Evolutionary conservation across 2,329 filamentous ascomycete species (phyloP).

Genomic region (Arthrobotrys pseudoclavata): DNA sequence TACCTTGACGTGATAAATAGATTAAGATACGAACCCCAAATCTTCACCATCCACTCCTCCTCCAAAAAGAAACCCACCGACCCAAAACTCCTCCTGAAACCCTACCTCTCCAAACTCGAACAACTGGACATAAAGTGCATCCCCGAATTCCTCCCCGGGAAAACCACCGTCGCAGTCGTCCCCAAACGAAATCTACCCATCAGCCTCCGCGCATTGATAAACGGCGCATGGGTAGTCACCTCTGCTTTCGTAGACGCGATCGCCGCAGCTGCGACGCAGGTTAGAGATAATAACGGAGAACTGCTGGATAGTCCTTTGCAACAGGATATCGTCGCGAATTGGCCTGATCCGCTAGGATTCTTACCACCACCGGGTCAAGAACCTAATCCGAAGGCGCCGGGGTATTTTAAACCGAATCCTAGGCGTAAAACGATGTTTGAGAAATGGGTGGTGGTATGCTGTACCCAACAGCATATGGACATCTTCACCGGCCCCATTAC

Average conservation of each 20-base stretch:
- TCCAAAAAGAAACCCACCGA: constrained; percentile 78
- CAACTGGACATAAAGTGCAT: constrained; percentile 89
- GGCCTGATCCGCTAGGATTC: constrained; percentile 80
- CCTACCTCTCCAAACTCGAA: constrained; percentile 77
- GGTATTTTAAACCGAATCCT: constrained; percentile 79
- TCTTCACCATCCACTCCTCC: constrained; percentile 81
- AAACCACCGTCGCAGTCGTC: constrained; percentile 88
- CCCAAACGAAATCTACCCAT: constrained; percentile 91
- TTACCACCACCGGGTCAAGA: constrained; percentile 83
- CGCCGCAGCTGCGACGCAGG: constrained; percentile 72
- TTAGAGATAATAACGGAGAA: constrained; percentile 68
- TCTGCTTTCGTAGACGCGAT: constrained; percentile 81
- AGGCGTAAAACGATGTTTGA: constrained; percentile 80
- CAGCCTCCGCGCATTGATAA: constrained; percentile 86
- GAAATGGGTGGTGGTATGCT: constrained; percentile 89
- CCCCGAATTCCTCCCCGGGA: constrained; percentile 76
- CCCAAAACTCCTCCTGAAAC: constrained; percentile 74
- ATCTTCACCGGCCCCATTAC: constrained; percentile 81
- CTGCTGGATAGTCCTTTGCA: constrained; percentile 74
- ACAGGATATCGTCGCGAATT: constrained; percentile 80
- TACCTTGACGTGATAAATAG: constrained; percentile 67
- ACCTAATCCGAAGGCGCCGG: constrained; percentile 76
- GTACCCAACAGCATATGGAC: constrained; percentile 77
- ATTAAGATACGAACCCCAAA: constrained; percentile 82
- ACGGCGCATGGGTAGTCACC: constrained; percentile 82